Evolutionary conservation across 805 yeast species (phyloP), one percentile per base, ranked within the genome.

Genomic region (Metschnikowia koreensis): DNA sequence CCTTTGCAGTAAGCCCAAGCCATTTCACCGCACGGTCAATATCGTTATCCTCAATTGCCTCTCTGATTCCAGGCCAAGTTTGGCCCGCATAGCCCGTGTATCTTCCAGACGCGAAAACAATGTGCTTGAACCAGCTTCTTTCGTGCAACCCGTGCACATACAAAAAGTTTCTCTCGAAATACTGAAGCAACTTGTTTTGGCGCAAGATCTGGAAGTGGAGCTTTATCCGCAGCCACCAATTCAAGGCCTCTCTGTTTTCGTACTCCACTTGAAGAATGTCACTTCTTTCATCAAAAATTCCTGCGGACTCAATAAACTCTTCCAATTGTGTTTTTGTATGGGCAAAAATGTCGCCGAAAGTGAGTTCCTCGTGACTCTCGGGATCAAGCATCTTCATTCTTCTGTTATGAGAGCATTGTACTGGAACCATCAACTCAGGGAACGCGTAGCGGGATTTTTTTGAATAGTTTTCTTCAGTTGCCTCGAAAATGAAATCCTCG

Each of bases 61-160:
- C 89, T 34, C 70, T 66, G 22, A 86, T 66, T 0, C 86, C 84
- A 1, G 92, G 89, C 42, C 84, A 68, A 0, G 82, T 71, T 46
- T 75, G 81, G 1, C 81, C 82, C 1, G 70, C 68, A 46, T 70
- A 71, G 0, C 87, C 88, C 12, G 78, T 71, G 31, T 57, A 68
- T 53, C 79, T 69, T 45, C 82, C 79, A 8, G 89, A 84, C 2
- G 87, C 87, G 64, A 75, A 83, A 0, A 86, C 69, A 28, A 83
- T 70, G 66, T 86, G 89, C 62, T 77, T 83, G 72, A 83, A 80
- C 86, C 87, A 84, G 7, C 66, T 65, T 56, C 89, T 71, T 34
- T 73, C 73, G 31, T 68, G 59, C 33, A 84, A 67, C 0, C 87
- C 83, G 12, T 71, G 59, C 9, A 67, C 65, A 50, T 76, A 65